A percentile compares a stretch with the other conserved stretches of the same genome.
Conservation (phyloP, 257 asterid species). For the Jacaranda mimosifolia region DNA sequence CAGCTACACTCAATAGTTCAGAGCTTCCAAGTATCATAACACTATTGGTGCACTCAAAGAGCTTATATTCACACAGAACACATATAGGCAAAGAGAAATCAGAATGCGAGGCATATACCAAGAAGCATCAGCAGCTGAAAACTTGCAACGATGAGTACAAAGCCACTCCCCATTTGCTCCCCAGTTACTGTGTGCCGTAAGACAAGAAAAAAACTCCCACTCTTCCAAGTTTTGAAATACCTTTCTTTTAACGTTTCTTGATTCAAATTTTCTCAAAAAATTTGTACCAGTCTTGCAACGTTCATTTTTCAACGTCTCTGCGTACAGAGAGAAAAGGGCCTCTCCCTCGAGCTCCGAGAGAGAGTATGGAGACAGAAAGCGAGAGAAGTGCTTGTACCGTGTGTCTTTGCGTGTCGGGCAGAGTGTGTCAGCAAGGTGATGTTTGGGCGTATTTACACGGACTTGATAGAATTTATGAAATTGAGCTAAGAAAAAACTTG, state of each 20-base stretch:
- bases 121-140: conserved; percentile 59
- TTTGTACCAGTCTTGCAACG: conserved; percentile 8
- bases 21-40: background rate
- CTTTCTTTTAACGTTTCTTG: background rate
- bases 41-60: background rate
- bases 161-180: conserved; percentile 55
- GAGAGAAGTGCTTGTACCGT: background rate
- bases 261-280: background rate
- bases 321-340: conserved; percentile 21
- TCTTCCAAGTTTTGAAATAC: background rate
- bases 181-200: background rate
- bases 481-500: conserved; percentile 36
- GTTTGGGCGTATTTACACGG: conserved; percentile 53
- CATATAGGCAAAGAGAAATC: background rate
- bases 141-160: conserved; percentile 47
- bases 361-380: background rate
- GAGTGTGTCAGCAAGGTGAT: conserved; percentile 57
- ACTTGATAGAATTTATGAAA: conserved; percentile 58
- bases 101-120: conserved; percentile 47
- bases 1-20: background rate
- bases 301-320: conserved; percentile 39
- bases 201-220: background rate
- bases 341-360: conserved; percentile 42
- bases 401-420: conserved; percentile 41
- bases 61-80: background rate